A percentile compares a stretch with the other conserved stretches of the same genome.
Evolutionary conservation across 192 early-diverging fungal genomes (phyloP).

Genomic region (Rhizophagus clarus): DNA sequence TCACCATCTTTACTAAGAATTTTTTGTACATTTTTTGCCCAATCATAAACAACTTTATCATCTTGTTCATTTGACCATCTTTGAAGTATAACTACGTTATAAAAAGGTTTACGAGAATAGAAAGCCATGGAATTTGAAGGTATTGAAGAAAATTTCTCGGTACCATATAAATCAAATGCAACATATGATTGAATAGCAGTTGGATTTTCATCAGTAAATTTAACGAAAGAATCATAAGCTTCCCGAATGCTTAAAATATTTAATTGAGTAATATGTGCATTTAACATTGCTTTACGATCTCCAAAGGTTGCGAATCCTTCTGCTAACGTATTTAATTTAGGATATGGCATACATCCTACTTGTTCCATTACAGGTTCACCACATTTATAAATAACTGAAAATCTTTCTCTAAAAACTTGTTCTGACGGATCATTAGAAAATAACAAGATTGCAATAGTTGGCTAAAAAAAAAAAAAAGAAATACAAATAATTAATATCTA

Average conservation of each 20-base stretch:
- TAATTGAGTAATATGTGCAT: background rate
- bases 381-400: background rate
- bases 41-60: background rate
- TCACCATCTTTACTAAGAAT: background rate
- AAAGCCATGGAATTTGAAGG: background rate
- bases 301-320: background rate
- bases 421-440: background rate
- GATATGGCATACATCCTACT: background rate
- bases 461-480: background rate
- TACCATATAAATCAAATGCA: background rate
- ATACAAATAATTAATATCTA: too few relatives aligned
- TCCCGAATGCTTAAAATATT: background rate
- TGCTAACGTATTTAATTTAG: background rate
- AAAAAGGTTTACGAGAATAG: background rate
- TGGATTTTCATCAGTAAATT: background rate
- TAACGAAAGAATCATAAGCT: background rate
- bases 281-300: background rate
- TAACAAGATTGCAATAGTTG: background rate
- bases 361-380: background rate
- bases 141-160: background rate
- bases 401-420: background rate
- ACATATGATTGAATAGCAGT: background rate
- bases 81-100: background rate
- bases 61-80: background rate
- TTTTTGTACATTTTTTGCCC: background rate